These are phyloP conservation scores for Tephrocybe sp. DNA, from an alignment of 768 basidiomycete species.

Conservation along the genomic window DNA sequence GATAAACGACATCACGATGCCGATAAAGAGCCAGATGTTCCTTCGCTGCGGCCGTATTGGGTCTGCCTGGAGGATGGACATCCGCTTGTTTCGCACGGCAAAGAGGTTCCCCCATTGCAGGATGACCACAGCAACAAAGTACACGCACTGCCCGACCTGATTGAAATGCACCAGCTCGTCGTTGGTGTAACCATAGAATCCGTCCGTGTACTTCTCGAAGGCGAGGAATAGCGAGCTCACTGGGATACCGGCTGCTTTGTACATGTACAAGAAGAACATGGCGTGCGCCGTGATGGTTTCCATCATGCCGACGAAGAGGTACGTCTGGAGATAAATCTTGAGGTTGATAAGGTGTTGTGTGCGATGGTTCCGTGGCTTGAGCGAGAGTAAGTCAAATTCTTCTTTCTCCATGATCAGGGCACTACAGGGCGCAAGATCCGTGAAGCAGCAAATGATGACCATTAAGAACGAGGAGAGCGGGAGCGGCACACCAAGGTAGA, in stretches of 20 bases:
- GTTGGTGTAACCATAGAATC: conserved; percentile 30
- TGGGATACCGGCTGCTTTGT: conserved; percentile 29
- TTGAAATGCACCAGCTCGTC: conserved; percentile 31
- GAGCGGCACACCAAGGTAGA: background rate
- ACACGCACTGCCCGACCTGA: conserved; percentile 37
- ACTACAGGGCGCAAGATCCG: conserved; percentile 9
- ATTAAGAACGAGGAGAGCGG: background rate
- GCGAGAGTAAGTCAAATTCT: conserved; percentile 15
- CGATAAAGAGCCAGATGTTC: conserved; percentile 31
- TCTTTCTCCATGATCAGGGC: conserved; percentile 16
- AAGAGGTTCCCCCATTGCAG: conserved; percentile 41
- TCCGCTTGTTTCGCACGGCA: conserved; percentile 38
- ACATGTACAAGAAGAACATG: conserved; percentile 38
- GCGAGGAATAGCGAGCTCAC: conserved; percentile 37
- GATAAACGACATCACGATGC: conserved; percentile 22
- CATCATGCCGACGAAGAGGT: conserved; percentile 16
- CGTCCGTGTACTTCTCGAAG: conserved; percentile 36
- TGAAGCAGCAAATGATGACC: conserved; percentile 18
- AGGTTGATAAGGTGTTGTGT: conserved; percentile 15
- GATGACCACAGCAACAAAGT: conserved; percentile 37
- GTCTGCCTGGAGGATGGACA: conserved; percentile 39
- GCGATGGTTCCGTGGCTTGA: conserved; percentile 13
- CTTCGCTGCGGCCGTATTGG: conserved; percentile 44
- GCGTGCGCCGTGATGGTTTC: conserved; percentile 13
- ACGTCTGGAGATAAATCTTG: conserved; percentile 13